Base-by-base conservation (phyloP, 257 asterid genomes). In the Nicotiana tomentosiformis region DNA sequence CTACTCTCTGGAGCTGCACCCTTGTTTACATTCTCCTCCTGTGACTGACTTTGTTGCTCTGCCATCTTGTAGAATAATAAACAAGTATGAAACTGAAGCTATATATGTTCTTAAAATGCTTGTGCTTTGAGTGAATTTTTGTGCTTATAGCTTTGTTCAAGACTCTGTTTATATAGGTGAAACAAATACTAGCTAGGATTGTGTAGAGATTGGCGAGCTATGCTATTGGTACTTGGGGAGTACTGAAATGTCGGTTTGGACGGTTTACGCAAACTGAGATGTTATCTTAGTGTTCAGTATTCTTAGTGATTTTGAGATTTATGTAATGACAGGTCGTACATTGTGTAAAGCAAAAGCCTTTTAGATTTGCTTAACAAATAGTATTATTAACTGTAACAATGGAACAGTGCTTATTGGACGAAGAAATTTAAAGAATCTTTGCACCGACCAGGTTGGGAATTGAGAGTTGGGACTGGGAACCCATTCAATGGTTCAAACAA, bases 221-320 rank as follows among this genome's bases (percentile, higher is more conserved):
- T 66, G 84, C 15, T 78, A 32, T 65, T 68, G 81, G 55, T 83
- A 10, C 60, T 7, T n/a, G 43, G 84, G 14, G 83, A 82, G 61
- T 79, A 82, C 11, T 10, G 66, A 85, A 86, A 84, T 82, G 91
- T 87, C 90, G 86, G 90, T 86, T 84, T 83, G 91, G 89, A 84
- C 86, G 87, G 89, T 77, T n/a, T n/a, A 43, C 77, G 20, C 35
- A 81, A 57, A 51, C 17, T 53, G 61, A 61, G 78, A 3, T 61
- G 78, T 43, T 43, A 43, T 43, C 69, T 43, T 61, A 33, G 39
- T 67, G 83, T 83, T 78, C 5, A 61, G 32, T 78, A 74, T 32
- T 46, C 37, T 43, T 53, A 35, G 67, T 61, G 58, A 26, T 46
- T 53, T 85, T 70, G 11, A 72, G 26, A 72, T 43, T 74, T 57